Evolutionary conservation across 352 stramenopile species (phyloP).

Genomic region (Phytophthora lateralis): DNA sequence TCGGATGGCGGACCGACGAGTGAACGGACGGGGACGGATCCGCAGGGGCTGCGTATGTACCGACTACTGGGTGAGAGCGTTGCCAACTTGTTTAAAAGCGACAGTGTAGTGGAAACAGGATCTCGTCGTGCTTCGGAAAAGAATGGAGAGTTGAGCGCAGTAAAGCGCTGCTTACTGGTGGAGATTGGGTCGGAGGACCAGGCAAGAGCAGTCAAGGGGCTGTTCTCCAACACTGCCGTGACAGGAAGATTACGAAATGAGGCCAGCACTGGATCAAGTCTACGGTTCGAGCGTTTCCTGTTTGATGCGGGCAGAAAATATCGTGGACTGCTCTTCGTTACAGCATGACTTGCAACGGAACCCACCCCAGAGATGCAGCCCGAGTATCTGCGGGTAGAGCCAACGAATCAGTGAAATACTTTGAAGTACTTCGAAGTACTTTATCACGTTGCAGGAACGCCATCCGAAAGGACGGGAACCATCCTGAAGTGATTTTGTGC

Average conservation of each 20-base stretch:
- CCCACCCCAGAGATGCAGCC: background rate
- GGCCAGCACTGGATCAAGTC: background rate
- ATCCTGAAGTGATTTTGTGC: too few relatives aligned
- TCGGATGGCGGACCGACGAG: constrained; percentile 40
- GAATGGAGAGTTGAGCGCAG: background rate
- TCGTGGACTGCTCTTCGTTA: constrained; percentile 47
- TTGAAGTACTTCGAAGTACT: background rate
- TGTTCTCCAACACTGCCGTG: constrained; percentile 35
- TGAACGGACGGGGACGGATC: constrained; percentile 14
- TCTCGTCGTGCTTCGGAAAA: background rate
- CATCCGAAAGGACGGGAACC: too few relatives aligned
- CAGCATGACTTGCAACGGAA: constrained; percentile 5
- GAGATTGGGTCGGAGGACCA: constrained; percentile 69
- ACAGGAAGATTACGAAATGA: background rate
- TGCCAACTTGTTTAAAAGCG: constrained; percentile 34
- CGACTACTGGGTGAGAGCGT: constrained; percentile 40
- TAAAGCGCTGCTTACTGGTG: constrained; percentile 42
- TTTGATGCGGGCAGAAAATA: constrained; percentile 44
- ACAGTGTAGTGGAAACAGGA: background rate
- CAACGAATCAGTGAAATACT: background rate
- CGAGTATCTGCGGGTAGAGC: background rate
- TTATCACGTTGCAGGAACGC: too few relatives aligned
- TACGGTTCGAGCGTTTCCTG: constrained; percentile 45
- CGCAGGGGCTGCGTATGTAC: constrained; percentile 64
- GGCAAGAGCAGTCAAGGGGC: constrained; percentile 41